Evolutionary conservation across 2,329 filamentous ascomycete species (phyloP), one percentile per base, ranked within the genome.

Genomic region (Talaromyces sp.): DNA sequence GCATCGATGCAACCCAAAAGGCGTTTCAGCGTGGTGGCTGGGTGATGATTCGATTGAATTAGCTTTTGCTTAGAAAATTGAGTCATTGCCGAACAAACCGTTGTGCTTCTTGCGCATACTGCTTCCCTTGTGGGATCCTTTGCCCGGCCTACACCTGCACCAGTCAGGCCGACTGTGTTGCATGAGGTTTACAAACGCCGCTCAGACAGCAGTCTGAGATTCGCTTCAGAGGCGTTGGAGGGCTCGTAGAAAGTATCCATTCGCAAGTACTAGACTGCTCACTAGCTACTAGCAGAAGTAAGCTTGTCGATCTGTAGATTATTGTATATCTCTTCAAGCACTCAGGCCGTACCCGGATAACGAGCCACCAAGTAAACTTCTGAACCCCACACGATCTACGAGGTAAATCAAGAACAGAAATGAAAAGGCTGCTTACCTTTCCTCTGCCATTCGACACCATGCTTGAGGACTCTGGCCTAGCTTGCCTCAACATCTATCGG

Each of bases 21-120:
- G 59, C 63, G 55, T 64, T 64, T 64, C 63, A 64, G 63, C 63
- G 63, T 64, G 63, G 63, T 64, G 63, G 63, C 63, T 64, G 63
- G 63, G 63, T 61, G 37, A 64, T 64, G 63, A 62, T 64, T 64
- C 63, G 55, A 56, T 64, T 28, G 44, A 48, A 62, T 58, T 64
- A 64, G 63, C 63, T 62, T 62, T 46, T 18, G 58, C 59, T 61
- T 64, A 64, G 58, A 61, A 48, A 64, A 61, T 64, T 62, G 63
- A 64, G 62, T 64, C 63, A 64, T 64, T 64, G 56, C 63, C 63
- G 63, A 64, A 64, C 63, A 64, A 54, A 64, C 63, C 63, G 62
- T 59, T 64, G 63, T 64, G 59, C 63, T 61, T 59, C 44, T 64
- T 59, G 63, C 61, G 31, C 63, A 62, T 64, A n/a, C 59, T 60